Conservation (phyloP, 345 rosid species). For the Psidium guajava region DNA sequence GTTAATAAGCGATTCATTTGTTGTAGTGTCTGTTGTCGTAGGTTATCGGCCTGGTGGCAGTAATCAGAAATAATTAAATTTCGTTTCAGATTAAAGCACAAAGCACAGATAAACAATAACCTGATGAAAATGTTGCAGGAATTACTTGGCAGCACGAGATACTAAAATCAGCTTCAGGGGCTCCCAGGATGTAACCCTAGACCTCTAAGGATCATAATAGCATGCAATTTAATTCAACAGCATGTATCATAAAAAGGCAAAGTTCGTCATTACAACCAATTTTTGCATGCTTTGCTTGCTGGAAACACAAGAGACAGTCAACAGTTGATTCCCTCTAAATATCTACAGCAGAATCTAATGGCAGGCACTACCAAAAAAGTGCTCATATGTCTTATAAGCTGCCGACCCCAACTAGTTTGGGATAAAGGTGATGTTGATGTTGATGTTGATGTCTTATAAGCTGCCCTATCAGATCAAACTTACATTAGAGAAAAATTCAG, state of each 20-base stretch:
- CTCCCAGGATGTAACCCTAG: not conserved
- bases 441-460: not conserved
- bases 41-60: slow-evolving; percentile 77
- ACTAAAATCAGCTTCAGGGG: not conserved
- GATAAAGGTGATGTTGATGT: no score
- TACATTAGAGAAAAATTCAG: not conserved
- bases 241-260: not conserved
- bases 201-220: not conserved
- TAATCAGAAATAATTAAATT: not conserved
- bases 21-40: slow-evolving; percentile 86
- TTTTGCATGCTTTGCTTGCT: not conserved
- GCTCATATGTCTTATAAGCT: not conserved
- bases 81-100: not conserved
- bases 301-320: not conserved
- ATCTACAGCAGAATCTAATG: not conserved
- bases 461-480: not conserved
- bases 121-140: not conserved
- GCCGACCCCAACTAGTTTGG: no score
- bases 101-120: not conserved
- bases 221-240: not conserved
- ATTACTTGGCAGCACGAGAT: not conserved
- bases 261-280: not conserved
- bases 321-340: not conserved
- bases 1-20: slow-evolving; percentile 89
- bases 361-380: not conserved